Percentiles rank a stretch among this genome's conserved stretches.
These are phyloP conservation scores for Metschnikowia baotianmanensis DNA, from an alignment of 805 yeast genomes.

Conservation along the genomic window DNA sequence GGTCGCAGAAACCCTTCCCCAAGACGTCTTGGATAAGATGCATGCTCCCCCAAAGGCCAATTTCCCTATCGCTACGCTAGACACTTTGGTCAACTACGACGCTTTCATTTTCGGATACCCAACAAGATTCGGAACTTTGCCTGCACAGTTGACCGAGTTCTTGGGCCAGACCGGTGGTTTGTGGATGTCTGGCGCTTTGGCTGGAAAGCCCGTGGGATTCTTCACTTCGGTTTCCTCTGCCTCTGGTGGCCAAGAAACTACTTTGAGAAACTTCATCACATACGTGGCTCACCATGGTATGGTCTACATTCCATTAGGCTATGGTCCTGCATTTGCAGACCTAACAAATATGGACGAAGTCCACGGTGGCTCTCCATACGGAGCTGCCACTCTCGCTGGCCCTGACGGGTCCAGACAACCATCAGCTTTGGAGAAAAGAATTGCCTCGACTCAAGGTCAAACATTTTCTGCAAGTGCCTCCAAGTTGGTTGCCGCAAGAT, in stretches of 20 bases:
- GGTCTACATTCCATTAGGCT: constrained; percentile 77
- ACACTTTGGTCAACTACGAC: constrained; percentile 62
- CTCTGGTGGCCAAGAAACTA: constrained; percentile 83
- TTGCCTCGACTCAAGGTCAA: constrained; percentile 68
- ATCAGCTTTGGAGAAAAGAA: constrained; percentile 56
- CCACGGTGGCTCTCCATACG: constrained; percentile 85
- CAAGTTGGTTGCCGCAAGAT: constrained; percentile 21
- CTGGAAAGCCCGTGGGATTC: constrained; percentile 72
- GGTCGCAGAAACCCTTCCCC: constrained; percentile 73
- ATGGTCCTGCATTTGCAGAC: constrained; percentile 53
- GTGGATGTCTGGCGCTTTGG: constrained; percentile 72
- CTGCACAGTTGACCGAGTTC: constrained; percentile 75
- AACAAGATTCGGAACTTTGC: constrained; percentile 78
- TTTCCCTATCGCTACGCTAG: constrained; percentile 61
- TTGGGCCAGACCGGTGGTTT: constrained; percentile 76
- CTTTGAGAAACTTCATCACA: constrained; percentile 63
- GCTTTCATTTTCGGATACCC: constrained; percentile 85
- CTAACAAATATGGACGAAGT: constrained; percentile 57
- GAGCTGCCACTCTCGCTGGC: constrained; percentile 80
- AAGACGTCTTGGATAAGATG: constrained; percentile 57
- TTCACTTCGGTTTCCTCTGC: constrained; percentile 72
- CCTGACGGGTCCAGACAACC: constrained; percentile 75
- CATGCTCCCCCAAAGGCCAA: constrained; percentile 65
- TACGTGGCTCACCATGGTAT: constrained; percentile 77
- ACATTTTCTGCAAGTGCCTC: constrained; percentile 41